Evolutionary conservation across 345 rosid genomes (phyloP), one percentile per base, ranked within the genome.

Genomic region (Clarkia xantiana): DNA sequence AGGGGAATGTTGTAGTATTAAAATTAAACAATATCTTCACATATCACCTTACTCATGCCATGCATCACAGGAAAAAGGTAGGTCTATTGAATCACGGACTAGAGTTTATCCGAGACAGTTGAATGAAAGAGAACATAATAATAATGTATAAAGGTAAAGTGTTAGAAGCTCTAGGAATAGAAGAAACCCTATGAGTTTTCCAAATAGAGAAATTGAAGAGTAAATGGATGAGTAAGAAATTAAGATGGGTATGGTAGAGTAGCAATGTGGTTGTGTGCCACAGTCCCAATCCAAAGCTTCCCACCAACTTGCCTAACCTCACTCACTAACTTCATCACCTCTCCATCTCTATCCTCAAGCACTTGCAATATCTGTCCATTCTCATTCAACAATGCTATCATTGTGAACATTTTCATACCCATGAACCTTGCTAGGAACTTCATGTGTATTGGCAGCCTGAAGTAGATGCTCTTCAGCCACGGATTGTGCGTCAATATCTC

Each of bases 321-420:
- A 51, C 96, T 91, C 42, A 78, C 96, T 5, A 91, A 65, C 70
- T 82, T 80, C 96, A 91, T 86, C 10, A 86, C 96, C n/a, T 53
- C 71, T 0, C 98, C 94, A 12, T 82, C 65, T 49, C 65, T 68
- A 69, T 91, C 98, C 70, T 86, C 98, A 1, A 91, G 85, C 12
- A 91, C 96, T 57, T 91, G 79, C 56, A 81, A 20, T 14, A 91
- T 71, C 49, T 76, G 64, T 17, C 98, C 95, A 0, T 75, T 61
- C 47, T 84, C 89, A 6, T 56, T 41, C 46, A 86, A 67, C 12
- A 73, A 68, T 0, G 95, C 80, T 22, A 91, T 68, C 0, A 82
- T 84, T 0, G 95, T 86, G 71, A 73, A 91, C 98, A 91, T 91
- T 53, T 43, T 84, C 98, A 91, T 91, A 55, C 98, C 98, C 94